Evolutionary conservation across 1,284 basidiomycete genomes (phyloP).

Genomic region (Chiua sp.): DNA sequence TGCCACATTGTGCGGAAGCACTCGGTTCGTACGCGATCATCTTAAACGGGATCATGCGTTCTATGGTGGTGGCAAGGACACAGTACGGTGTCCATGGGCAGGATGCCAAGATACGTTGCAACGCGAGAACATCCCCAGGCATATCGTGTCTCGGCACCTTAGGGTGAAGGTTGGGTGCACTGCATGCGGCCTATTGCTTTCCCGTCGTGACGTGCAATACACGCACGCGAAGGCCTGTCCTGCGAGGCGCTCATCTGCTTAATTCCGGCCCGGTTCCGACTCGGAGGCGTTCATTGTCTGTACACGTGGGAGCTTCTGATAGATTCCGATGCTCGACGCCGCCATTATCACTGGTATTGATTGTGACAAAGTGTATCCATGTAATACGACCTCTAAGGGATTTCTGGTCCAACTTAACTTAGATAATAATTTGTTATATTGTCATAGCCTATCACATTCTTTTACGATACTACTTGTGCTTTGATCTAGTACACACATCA

Average conservation of each 20-base stretch:
- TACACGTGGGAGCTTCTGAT: not conserved
- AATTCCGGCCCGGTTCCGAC: not conserved
- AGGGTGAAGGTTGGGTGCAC: constrained; percentile 9
- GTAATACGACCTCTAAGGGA: not conserved
- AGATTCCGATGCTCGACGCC: not conserved
- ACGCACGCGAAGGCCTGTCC: constrained; percentile 18
- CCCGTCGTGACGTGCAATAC: constrained; percentile 25
- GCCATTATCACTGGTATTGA: not conserved
- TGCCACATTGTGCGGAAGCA: not conserved
- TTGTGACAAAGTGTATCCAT: not conserved
- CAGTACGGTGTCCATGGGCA: constrained; percentile 6
- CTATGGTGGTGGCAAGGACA: constrained; percentile 10
- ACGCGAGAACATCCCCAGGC: constrained; percentile 25
- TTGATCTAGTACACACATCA: not conserved
- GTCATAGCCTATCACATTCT: not conserved
- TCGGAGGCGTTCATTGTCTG: not conserved
- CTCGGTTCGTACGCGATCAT: constrained; percentile 17
- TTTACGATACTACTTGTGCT: not conserved
- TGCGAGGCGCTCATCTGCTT: not conserved
- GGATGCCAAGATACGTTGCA: constrained; percentile 14
- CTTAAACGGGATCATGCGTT: constrained; percentile 16
- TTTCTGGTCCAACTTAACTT: not conserved
- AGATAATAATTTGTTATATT: not conserved
- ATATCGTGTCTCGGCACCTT: constrained; percentile 22
- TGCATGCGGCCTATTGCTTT: constrained; percentile 15